Evolutionary conservation across 1,284 basidiomycete genomes (phyloP).

Genomic region (Dichomitus squalens): DNA sequence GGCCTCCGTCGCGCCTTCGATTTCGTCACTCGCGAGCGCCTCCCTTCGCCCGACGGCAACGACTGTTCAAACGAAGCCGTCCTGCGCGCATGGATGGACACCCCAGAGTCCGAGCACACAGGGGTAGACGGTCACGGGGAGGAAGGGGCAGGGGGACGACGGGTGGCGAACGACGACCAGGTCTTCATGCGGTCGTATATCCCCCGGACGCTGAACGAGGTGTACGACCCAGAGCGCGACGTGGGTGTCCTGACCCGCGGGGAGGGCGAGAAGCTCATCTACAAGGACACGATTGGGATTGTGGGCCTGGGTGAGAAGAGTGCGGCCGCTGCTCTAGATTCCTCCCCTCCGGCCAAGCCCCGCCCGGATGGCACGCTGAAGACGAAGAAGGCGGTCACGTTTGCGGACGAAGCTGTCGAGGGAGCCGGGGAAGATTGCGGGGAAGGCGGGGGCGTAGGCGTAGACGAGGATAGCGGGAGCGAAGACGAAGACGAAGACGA

Average conservation of each 20-base stretch:
- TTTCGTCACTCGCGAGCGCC: constrained; percentile 73
- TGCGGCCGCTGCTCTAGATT: constrained; percentile 7
- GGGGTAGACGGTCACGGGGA: constrained; percentile 28
- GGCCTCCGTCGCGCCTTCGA: constrained; percentile 88
- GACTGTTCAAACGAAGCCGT: constrained; percentile 36
- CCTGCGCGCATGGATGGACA: constrained; percentile 55
- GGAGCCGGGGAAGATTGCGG: constrained; percentile 21
- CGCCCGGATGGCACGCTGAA: constrained; percentile 6
- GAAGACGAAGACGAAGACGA: constrained; percentile 34
- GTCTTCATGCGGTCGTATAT: constrained; percentile 91
- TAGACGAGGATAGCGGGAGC: not conserved
- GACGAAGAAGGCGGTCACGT: constrained; percentile 22
- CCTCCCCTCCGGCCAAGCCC: constrained; percentile 17
- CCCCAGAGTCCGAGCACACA: constrained; percentile 33
- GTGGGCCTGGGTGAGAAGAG: constrained; percentile 41
- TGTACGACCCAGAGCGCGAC: constrained; percentile 92
- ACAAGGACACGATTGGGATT: constrained; percentile 82
- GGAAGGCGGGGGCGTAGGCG: constrained; percentile 36
- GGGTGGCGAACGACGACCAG: constrained; percentile 69
- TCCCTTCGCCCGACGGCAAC: constrained; percentile 29
- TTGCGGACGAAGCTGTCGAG: constrained; percentile 21
- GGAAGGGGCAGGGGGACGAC: constrained; percentile 21
- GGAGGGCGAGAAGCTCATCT: constrained; percentile 76
- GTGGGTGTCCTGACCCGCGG: constrained; percentile 74
- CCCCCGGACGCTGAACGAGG: constrained; percentile 88